Conservation (phyloP, 768 basidiomycete species). For the Collybiopsis confluens region DNA sequence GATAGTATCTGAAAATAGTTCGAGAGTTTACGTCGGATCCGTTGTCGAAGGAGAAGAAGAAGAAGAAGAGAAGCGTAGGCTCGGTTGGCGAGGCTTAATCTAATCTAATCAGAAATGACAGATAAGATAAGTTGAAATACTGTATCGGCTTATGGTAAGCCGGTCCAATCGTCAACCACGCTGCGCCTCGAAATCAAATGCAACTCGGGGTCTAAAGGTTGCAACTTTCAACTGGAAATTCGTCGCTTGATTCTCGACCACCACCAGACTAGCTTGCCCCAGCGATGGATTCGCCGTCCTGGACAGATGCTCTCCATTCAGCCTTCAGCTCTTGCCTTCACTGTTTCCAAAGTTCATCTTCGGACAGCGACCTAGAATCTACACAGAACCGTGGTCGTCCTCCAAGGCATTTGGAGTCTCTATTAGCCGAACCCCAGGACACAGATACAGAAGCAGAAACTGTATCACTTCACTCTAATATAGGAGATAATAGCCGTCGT, state of each 20-base stretch:
- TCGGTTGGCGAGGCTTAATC: too few species aligned
- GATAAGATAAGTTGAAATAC: too few species aligned
- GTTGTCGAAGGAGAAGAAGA: too few species aligned
- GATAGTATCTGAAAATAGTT: too few species aligned
- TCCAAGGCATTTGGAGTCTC: conserved; percentile 41
- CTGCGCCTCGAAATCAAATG: too few species aligned
- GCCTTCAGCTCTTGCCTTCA: conserved; percentile 57
- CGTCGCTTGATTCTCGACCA: background rate
- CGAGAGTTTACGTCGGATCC: too few species aligned
- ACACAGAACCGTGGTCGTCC: conserved; percentile 28
- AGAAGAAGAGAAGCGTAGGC: too few species aligned
- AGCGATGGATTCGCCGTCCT: conserved; percentile 55
- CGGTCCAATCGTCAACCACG: too few species aligned
- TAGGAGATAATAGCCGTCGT: conserved; percentile 33
- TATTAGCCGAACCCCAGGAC: conserved; percentile 12
- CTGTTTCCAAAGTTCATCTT: conserved; percentile 37
- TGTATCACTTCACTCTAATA: conserved; percentile 64
- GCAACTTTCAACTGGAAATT: background rate
- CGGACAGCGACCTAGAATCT: conserved; percentile 31
- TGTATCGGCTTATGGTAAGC: too few species aligned
- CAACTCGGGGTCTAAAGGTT: too few species aligned
- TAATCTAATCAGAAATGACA: too few species aligned
- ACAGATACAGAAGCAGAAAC: conserved; percentile 57
- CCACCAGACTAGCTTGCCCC: background rate
- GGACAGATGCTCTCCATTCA: conserved; percentile 57